Base-by-base conservation (phyloP, 495 filamentous ascomycete genomes). In the Talaromyces thailandensis region DNA sequence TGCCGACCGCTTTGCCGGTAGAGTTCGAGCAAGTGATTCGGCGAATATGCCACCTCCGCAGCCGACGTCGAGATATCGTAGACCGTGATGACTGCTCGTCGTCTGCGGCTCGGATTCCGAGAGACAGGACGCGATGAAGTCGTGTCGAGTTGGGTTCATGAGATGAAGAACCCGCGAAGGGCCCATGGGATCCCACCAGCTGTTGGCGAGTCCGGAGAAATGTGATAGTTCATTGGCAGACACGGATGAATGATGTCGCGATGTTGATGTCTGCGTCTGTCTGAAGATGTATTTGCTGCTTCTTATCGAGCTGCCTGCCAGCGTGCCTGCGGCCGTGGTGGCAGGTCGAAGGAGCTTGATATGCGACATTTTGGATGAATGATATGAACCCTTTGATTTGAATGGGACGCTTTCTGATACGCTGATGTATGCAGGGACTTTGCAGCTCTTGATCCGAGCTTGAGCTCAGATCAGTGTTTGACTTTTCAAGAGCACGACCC, bases 181-280 rank as follows among this genome's bases (percentile, higher is more conserved):
- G 59, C 94, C 94, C 75, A 95, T 86, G 2, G 94, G 90, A 75
- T 98, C 95, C 94, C 94, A 98, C 94, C 94, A 98, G 68, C 86
- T 86, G 67, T 87, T 89, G 69, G 95, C 94, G 63, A 98, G 91
- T 64, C 86, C 83, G 68, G 91, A 90, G 82, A 98, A 98, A 77
- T 98, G 94, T 45, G 90, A 88, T 63, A 98, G 81, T 78, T 98
- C 94, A 68, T 85, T 80, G 58, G 87, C 83, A 70, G 92, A 92
- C 73, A 98, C 88, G 67, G 89, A 86, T 29, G 86, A 76, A 76
- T 86, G 60, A 64, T 71, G 73, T 40, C 51, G 67, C 62, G 32
- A 26, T 56, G 43, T 35, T 11, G 35, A 25, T 18, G 11, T 18
- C 59, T 35, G 31, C 52, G 40, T 35, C 6, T 60, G 58, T 25